Percentiles rank a stretch among this genome's conserved stretches.
These are phyloP conservation scores for Colletotrichum sublineola DNA, from an alignment of 2,329 filamentous ascomycete species.

Conservation along the genomic window DNA sequence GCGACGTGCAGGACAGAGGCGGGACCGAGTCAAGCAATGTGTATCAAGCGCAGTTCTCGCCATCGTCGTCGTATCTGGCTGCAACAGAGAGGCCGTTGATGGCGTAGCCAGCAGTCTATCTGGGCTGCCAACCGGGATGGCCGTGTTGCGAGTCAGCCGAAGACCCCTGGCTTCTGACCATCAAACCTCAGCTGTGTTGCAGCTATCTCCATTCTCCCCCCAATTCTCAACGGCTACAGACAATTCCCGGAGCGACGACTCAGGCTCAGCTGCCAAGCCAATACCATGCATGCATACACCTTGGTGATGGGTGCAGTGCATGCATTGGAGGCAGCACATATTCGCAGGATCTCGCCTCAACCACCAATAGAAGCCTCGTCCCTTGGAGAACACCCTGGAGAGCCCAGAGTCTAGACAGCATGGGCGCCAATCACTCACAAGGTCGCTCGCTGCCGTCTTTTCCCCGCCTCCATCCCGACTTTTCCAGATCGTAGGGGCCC, in stretches of 20 bases:
- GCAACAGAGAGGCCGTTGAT: neutral
- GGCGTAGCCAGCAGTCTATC: neutral
- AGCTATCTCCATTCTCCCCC: conserved; percentile 14
- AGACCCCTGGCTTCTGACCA: neutral
- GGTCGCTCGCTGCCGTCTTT: neutral
- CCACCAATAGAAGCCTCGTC: neutral
- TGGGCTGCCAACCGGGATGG: conserved; percentile 24
- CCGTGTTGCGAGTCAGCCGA: neutral
- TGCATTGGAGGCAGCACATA: neutral
- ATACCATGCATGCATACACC: conserved; percentile 26
- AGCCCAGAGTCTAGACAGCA: neutral
- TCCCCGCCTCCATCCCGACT: too few species aligned
- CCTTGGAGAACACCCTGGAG: neutral
- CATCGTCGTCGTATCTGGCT: neutral
- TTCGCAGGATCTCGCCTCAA: too few species aligned
- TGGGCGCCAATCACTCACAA: neutral
- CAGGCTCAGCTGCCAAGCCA: conserved; percentile 31
- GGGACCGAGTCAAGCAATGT: neutral
- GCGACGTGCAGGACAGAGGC: conserved; percentile 3
- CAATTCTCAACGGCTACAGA: neutral
- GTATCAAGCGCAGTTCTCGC: neutral
- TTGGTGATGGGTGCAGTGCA: neutral
- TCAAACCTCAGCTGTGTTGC: conserved; percentile 6
- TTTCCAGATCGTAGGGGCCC: neutral
- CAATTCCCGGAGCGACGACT: conserved; percentile 2